Evolutionary conservation across 257 asterid genomes (phyloP).

Genomic region (Coffea eugenioides): DNA sequence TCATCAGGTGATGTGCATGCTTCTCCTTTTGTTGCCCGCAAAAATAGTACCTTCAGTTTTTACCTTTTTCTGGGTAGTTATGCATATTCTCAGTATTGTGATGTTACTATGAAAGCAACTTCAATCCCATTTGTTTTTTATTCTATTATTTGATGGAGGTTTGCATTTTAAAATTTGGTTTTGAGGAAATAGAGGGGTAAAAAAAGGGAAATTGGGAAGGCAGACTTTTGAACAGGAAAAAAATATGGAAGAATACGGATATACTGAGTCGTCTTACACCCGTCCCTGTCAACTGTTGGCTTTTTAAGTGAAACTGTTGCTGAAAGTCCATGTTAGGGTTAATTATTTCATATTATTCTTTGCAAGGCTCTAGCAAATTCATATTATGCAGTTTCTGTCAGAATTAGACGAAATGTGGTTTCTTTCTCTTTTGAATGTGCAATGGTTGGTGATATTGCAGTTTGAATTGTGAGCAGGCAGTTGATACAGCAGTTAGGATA

Average conservation of each 20-base stretch:
- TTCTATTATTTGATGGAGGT: neutral
- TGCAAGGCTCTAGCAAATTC: neutral
- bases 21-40: neutral
- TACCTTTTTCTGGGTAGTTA: neutral
- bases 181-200: neutral
- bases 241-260: neutral
- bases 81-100: neutral
- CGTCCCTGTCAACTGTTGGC: neutral
- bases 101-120: neutral
- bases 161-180: neutral
- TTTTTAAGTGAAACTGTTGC: neutral
- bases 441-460: conserved; percentile 27
- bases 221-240: neutral
- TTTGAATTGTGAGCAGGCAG: conserved; percentile 64
- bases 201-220: neutral
- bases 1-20: conserved; percentile 46
- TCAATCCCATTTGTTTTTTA: neutral
- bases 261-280: neutral
- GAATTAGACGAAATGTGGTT: neutral
- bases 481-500: conserved; percentile 75
- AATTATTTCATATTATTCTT: neutral
- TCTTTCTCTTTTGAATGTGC: neutral
- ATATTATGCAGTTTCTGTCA: neutral
- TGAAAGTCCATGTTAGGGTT: neutral
- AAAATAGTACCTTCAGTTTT: neutral